A percentile compares a stretch with the other conserved stretches of the same genome.
Evolutionary conservation across 139 green algal species (phyloP).

Genomic region (Picochlorum sp.): DNA sequence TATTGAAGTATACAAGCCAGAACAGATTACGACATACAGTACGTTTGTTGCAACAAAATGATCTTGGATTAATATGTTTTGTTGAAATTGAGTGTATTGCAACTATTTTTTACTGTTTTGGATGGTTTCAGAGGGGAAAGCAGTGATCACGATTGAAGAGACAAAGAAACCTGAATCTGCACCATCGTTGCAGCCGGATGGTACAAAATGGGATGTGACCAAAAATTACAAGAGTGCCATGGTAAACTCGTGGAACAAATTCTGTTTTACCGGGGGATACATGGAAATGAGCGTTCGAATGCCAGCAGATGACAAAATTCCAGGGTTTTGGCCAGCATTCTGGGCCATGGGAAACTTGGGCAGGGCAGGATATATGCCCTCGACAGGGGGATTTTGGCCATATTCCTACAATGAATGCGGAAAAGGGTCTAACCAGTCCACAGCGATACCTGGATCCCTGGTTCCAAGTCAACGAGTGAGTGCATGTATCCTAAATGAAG

Average conservation of each 20-base stretch:
- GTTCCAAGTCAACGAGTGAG: not conserved
- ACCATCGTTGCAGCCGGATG: constrained; percentile 8
- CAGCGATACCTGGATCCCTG: not conserved
- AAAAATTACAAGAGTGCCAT: constrained; percentile 25
- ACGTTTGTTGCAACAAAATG: not conserved
- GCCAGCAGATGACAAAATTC: constrained; percentile 18
- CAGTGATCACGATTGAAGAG: constrained; percentile 20
- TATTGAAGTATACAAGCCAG: constrained; percentile 6
- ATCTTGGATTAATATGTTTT: not conserved
- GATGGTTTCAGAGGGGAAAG: constrained; percentile 1
- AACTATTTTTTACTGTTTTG: not conserved
- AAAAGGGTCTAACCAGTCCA: not conserved
- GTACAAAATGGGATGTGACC: not conserved
- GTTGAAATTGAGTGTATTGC: not conserved
- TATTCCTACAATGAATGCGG: constrained; percentile 32
- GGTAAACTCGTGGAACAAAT: constrained; percentile 43
- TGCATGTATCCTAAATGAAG: not conserved
- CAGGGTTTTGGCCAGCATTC: constrained; percentile 33
- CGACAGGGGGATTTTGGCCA: constrained; percentile 29
- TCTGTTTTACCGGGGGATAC: constrained; percentile 43
- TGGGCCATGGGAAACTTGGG: constrained; percentile 38
- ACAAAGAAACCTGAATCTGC: not conserved
- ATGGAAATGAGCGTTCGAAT: constrained; percentile 32
- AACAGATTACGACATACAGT: constrained; percentile 14
- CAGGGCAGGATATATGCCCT: constrained; percentile 25